These are phyloP conservation scores for Tricholoma terreum DNA, from an alignment of 768 basidiomycete species.

Conservation along the genomic window DNA sequence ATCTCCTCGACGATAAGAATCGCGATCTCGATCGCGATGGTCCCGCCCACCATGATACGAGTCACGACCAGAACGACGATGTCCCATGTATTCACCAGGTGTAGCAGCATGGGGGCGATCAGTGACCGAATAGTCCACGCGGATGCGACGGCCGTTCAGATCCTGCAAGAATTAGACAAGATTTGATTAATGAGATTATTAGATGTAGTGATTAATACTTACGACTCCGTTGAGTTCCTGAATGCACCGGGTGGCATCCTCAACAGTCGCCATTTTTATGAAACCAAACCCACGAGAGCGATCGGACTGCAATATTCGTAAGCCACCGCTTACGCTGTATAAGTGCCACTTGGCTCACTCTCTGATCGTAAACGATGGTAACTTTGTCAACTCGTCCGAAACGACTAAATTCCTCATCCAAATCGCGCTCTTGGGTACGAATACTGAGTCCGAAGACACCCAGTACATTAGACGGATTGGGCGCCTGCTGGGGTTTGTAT, in stretches of 20 bases:
- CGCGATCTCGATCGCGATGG: slow-evolving; percentile 43
- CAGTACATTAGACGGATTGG: slow-evolving; percentile 83
- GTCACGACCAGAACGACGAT: slow-evolving; percentile 56
- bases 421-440: slow-evolving; percentile 87
- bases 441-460: slow-evolving; percentile 99
- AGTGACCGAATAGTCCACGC: slow-evolving; percentile 96
- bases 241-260: slow-evolving; percentile 86
- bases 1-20: slow-evolving; percentile 48
- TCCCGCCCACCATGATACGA: slow-evolving; percentile 31
- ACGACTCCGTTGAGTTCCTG: slow-evolving; percentile 90
- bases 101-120: slow-evolving; percentile 93
- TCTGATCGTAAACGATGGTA: slow-evolving; percentile 94
- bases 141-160: slow-evolving; percentile 91
- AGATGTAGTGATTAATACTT: slow-evolving; percentile 28
- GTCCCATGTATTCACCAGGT: slow-evolving; percentile 97
- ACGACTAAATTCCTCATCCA: slow-evolving; percentile 90
- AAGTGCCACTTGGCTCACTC: slow-evolving; percentile 53
- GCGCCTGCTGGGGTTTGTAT: slow-evolving; percentile 63
- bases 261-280: slow-evolving; percentile 87
- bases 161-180: slow-evolving; percentile 49
- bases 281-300: slow-evolving; percentile 98
- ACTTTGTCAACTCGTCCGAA: slow-evolving; percentile 93
- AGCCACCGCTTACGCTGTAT: slow-evolving; percentile 6
- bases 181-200: not conserved
- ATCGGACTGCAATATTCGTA: slow-evolving; percentile 60